Percentiles rank a stretch among this genome's conserved stretches.
Conservation (phyloP, 208 protist species). For the Leishmania tropica region DNA sequence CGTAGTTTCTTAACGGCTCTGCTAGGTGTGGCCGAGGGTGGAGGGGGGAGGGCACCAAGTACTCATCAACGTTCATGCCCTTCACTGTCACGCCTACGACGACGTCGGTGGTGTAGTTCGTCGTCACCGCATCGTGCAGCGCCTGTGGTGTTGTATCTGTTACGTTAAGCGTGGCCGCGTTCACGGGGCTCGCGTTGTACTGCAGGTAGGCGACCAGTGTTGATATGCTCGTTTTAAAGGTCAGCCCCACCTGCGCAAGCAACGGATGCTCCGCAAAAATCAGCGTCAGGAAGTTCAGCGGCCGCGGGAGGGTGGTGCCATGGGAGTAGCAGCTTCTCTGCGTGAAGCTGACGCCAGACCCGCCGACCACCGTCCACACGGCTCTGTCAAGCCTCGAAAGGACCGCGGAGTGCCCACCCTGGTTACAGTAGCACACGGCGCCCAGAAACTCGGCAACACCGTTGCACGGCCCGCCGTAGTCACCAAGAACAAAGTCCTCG, state of each 20-base stretch:
- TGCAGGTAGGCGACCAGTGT: no score
- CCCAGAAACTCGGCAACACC: constrained; percentile 14
- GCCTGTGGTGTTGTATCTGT: no score
- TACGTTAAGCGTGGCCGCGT: no score
- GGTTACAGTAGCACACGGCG: constrained; percentile 49
- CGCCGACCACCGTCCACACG: not conserved
- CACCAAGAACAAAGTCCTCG: constrained; percentile 54
- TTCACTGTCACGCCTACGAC: no score
- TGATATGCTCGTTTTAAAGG: no score
- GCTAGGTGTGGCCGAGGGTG: not conserved
- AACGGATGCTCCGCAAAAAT: no score
- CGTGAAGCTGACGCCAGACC: constrained; percentile 5
- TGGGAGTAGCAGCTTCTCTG: constrained; percentile 8
- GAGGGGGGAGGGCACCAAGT: not conserved
- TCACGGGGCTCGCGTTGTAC: no score
- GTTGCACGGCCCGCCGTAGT: constrained; percentile 50
- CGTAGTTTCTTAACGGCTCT: not conserved
- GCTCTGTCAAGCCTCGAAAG: not conserved
- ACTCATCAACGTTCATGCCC: no score
- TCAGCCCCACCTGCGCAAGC: no score
- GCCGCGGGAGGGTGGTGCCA: not conserved
- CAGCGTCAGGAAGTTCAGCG: constrained; percentile 13
- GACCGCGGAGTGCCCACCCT: constrained; percentile 10
- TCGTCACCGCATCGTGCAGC: no score
- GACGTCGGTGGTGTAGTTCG: no score